Conservation (phyloP, 2,329 filamentous ascomycete genomes). For the Ophioceras dolichostomum region DNA sequence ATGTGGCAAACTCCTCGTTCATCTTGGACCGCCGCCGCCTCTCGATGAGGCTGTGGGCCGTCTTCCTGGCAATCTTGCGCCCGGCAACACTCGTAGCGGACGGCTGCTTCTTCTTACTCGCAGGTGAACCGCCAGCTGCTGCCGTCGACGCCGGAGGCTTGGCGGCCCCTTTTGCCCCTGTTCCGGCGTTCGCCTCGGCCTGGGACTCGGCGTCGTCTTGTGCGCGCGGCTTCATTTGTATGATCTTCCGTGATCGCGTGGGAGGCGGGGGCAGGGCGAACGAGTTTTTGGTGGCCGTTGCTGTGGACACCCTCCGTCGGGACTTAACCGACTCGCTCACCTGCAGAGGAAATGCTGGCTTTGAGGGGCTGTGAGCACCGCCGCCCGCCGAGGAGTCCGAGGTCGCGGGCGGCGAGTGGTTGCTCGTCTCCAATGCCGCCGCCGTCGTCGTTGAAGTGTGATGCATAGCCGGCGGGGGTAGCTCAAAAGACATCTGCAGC, state of each 20-base stretch:
- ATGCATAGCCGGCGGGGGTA: slow-evolving; percentile 63
- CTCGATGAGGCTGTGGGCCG: slow-evolving; percentile 92
- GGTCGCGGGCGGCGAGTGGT: not conserved
- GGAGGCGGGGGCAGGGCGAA: slow-evolving; percentile 87
- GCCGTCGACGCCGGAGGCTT: not conserved
- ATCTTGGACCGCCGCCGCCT: slow-evolving; percentile 84
- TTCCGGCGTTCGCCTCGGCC: slow-evolving; percentile 7
- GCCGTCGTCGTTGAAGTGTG: slow-evolving; percentile 19
- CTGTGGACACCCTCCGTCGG: slow-evolving; percentile 32
- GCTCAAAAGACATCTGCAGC: slow-evolving; percentile 57
- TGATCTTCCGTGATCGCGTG: slow-evolving; percentile 87
- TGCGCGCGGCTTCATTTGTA: slow-evolving; percentile 80
- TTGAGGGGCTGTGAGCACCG: no score
- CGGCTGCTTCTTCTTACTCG: slow-evolving; percentile 64
- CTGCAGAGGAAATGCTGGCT: slow-evolving; percentile 12
- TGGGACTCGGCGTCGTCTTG: slow-evolving; percentile 18
- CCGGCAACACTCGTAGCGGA: slow-evolving; percentile 70
- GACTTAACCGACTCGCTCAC: slow-evolving; percentile 35
- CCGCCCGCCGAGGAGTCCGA: no score
- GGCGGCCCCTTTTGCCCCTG: slow-evolving; percentile 12
- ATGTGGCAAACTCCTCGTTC: slow-evolving; percentile 92
- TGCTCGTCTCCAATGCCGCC: not conserved
- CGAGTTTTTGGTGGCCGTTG: slow-evolving; percentile 37
- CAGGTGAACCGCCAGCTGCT: slow-evolving; percentile 10
- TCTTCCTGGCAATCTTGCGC: slow-evolving; percentile 92